Conservation (phyloP, 441 rosid genomes). For the Pelargonium myrrhifolium region DNA sequence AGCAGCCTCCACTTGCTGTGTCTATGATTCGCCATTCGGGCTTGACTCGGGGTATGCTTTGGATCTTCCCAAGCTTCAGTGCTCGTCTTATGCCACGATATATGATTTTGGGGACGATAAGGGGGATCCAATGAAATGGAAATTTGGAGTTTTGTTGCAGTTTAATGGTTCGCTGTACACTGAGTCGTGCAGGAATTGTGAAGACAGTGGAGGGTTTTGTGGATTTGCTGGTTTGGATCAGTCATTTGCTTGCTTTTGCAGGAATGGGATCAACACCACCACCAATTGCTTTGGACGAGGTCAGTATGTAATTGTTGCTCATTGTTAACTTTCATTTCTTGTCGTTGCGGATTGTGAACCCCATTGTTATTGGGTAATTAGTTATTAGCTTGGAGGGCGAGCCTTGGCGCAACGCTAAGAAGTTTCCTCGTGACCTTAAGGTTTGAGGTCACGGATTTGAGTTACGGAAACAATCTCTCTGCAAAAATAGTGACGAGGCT, state of each 20-base stretch:
- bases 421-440: no score
- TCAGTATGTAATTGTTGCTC: slow-evolving; percentile 18
- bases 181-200: slow-evolving; percentile 47
- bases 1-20: slow-evolving; percentile 50
- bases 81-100: slow-evolving; percentile 51
- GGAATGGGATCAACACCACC: slow-evolving; percentile 45
- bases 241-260: slow-evolving; percentile 63
- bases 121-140: slow-evolving; percentile 63
- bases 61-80: slow-evolving; percentile 61
- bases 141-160: slow-evolving; percentile 44
- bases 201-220: slow-evolving; percentile 59
- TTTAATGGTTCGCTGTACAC: slow-evolving; percentile 39
- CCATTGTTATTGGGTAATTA: neutral
- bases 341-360: no score
- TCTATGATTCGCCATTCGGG: slow-evolving; percentile 45
- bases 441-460: no score
- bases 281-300: slow-evolving; percentile 50
- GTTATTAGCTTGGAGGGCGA: neutral
- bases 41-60: slow-evolving; percentile 39
- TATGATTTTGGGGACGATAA: slow-evolving; percentile 47
- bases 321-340: neutral
- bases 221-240: slow-evolving; percentile 52
- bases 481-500: no score
- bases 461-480: no score
- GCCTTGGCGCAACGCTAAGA: neutral